Percentiles rank a stretch among this genome's conserved stretches.
Evolutionary conservation across 805 yeast species (phyloP).

Genomic region (Suhomyces pyralidae): DNA sequence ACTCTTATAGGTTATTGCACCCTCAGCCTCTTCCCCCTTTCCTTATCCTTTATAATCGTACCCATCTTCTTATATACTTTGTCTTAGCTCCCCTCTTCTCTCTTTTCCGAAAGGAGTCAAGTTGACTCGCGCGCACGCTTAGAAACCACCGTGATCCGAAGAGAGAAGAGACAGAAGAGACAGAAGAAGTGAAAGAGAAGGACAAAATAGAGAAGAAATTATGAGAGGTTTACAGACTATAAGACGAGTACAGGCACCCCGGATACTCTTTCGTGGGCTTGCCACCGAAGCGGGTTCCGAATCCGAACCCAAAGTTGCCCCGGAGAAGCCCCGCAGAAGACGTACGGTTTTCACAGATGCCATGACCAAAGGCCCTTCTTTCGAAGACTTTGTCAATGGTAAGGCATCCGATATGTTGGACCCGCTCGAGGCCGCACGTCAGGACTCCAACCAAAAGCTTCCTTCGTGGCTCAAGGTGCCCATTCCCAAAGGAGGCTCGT

Average conservation of each 20-base stretch:
- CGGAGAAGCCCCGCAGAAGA: conserved; percentile 32
- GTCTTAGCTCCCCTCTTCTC: not conserved
- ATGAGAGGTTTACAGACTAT: not conserved
- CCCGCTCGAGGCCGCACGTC: conserved; percentile 73
- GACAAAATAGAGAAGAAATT: not conserved
- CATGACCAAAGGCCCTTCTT: conserved; percentile 83
- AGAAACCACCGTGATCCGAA: conserved; percentile 3
- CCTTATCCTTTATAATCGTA: too few relatives aligned
- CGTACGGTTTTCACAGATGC: conserved; percentile 58
- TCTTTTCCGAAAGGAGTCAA: not conserved
- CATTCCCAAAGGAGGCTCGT: conserved; percentile 92
- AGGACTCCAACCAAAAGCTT: conserved; percentile 65
- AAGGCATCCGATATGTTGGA: conserved; percentile 70
- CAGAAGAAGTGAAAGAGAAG: not conserved
- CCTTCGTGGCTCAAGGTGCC: conserved; percentile 96
- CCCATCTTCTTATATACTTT: too few relatives aligned
- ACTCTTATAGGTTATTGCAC: too few relatives aligned
- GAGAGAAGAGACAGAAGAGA: not conserved
- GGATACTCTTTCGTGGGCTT: conserved; percentile 3
- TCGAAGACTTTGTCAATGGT: conserved; percentile 86
- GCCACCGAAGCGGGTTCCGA: conserved; percentile 8
- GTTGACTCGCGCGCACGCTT: conserved; percentile 2
- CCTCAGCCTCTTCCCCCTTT: too few relatives aligned
- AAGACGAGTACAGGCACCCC: not conserved
- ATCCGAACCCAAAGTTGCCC: not conserved